Conservation (phyloP, 164 flowering plant genomes). For the Nymphaea colorata region DNA sequence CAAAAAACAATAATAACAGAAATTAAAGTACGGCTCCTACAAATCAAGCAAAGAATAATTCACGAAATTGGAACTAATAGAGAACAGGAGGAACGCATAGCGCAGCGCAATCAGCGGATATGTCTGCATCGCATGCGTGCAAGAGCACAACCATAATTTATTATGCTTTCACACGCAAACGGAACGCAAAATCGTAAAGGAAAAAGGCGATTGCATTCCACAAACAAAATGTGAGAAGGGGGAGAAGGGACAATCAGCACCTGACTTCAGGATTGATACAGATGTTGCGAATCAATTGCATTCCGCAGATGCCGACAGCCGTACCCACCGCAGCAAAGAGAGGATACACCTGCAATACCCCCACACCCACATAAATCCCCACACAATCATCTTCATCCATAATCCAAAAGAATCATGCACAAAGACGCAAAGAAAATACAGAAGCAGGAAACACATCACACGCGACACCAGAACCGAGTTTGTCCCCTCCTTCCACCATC, state of each 20-base stretch:
- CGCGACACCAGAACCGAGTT: background rate
- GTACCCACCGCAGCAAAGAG: constrained; percentile 12
- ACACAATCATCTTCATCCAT: background rate
- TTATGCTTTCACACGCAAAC: background rate
- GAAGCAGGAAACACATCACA: background rate
- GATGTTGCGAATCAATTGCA: constrained; percentile 16
- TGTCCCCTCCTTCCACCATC: background rate
- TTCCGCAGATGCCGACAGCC: constrained; percentile 14
- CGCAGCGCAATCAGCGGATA: too few relatives aligned
- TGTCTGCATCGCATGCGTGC: too few relatives aligned
- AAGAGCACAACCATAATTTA: too few relatives aligned
- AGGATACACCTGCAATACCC: constrained; percentile 9
- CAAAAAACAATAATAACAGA: too few relatives aligned
- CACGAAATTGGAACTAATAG: too few relatives aligned
- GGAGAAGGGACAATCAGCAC: constrained; percentile 1
- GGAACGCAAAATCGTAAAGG: background rate
- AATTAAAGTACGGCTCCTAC: too few relatives aligned
- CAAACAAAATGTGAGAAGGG: background rate
- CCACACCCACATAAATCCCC: background rate
- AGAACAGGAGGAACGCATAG: too few relatives aligned
- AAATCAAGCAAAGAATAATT: too few relatives aligned
- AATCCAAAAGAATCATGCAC: background rate
- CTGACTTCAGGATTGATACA: constrained; percentile 17
- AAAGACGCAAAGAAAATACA: background rate
- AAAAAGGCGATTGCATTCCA: background rate